phyloP scores from a whole-genome alignment of 2,329 filamentous ascomycete species.

The Fusarium brevicatenulatum region DNA sequence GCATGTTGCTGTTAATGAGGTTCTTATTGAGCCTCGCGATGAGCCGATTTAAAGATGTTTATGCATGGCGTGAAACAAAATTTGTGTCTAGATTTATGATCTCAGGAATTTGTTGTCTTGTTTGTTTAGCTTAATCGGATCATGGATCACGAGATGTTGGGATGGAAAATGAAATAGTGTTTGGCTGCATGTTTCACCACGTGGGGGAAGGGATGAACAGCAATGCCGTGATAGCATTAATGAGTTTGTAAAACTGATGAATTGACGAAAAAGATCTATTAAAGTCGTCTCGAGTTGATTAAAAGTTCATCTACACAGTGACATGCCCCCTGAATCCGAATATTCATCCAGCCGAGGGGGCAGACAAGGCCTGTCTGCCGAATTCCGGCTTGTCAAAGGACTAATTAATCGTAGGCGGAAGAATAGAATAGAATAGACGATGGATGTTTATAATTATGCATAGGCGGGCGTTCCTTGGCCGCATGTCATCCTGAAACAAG shows the following conservation, averaged over 20 bases:
- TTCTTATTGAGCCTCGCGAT: conserved; percentile 80
- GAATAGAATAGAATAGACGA: not conserved
- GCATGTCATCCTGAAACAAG: conserved; percentile 31
- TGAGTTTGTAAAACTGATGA: conserved; percentile 3
- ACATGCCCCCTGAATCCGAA: not conserved
- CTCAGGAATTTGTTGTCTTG: conserved; percentile 16
- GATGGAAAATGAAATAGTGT: conserved; percentile 20
- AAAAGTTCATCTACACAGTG: not conserved
- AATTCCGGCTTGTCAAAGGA: conserved; percentile 4
- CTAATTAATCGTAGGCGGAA: not conserved
- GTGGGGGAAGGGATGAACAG: conserved; percentile 25
- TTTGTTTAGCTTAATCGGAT: conserved; percentile 26
- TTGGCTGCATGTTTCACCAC: conserved; percentile 38
- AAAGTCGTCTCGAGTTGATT: not conserved
- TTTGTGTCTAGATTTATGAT: conserved; percentile 30
- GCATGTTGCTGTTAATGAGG: conserved; percentile 82
- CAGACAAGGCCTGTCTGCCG: not conserved
- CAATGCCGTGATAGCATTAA: conserved; percentile 13
- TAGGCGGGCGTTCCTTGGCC: not conserved
- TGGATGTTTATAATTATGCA: conserved; percentile 14
- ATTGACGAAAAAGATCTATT: conserved; percentile 18
- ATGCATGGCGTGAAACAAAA: conserved; percentile 2
- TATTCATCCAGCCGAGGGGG: not conserved
- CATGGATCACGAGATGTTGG: conserved; percentile 33
- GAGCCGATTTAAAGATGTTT: conserved; percentile 69